Percentiles rank a stretch among this genome's conserved stretches.
Evolutionary conservation across 768 basidiomycete genomes (phyloP).

Genomic region (Kwoniella europaea): DNA sequence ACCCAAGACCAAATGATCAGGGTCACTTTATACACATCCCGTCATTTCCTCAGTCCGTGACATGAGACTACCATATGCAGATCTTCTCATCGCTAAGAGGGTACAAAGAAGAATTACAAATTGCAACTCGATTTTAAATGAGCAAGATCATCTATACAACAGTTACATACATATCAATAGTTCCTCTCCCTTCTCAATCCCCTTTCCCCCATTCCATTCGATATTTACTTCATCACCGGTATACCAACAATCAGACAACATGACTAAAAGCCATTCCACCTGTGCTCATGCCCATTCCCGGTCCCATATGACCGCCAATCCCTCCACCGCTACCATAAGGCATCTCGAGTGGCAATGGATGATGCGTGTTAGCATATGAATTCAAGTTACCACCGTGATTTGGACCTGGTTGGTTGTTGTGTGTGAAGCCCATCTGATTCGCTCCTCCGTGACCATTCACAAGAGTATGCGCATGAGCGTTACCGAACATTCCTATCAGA

Average conservation of each 20-base stretch:
- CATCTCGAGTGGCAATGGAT: neutral
- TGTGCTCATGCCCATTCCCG: slow-evolving; percentile 1
- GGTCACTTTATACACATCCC: neutral
- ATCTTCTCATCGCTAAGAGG: too few species aligned
- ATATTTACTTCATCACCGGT: neutral
- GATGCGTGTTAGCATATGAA: neutral
- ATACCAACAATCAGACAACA: neutral
- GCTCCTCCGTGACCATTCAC: neutral
- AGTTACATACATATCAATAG: too few species aligned
- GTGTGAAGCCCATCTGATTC: neutral
- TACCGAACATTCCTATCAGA: slow-evolving; percentile 8
- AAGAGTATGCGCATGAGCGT: neutral
- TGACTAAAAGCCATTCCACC: slow-evolving; percentile 5
- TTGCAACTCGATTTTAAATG: too few species aligned
- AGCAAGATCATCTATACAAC: too few species aligned
- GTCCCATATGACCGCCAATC: neutral
- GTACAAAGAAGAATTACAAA: too few species aligned
- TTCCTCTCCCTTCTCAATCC: too few species aligned
- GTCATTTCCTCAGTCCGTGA: neutral
- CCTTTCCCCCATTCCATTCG: neutral
- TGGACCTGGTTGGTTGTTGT: neutral
- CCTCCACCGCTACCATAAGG: slow-evolving; percentile 5
- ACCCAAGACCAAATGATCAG: neutral
- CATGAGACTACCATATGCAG: too few species aligned
- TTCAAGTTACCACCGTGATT: neutral